Conservation (phyloP, 441 rosid genomes). For the Capsella rubella region DNA sequence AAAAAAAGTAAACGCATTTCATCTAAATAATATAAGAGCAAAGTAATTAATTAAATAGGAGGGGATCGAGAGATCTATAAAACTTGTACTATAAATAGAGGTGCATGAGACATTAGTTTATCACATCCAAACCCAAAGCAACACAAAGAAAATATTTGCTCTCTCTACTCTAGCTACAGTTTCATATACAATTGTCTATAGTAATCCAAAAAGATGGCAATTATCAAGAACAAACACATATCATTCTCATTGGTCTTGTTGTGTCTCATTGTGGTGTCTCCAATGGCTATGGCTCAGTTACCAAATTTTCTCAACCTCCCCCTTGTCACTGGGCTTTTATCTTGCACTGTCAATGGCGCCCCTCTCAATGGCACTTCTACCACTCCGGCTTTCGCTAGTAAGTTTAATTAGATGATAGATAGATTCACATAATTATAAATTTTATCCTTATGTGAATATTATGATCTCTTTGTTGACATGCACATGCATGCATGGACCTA, state of each 20-base stretch:
- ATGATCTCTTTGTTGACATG: not conserved
- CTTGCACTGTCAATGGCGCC: constrained; percentile 35
- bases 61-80: not conserved
- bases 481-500: not conserved
- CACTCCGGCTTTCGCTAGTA: constrained; percentile 37
- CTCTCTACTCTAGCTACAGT: not conserved
- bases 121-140: constrained; percentile 37
- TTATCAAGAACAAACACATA: constrained; percentile 39
- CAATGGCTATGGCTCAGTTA: constrained; percentile 40
- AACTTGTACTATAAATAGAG: constrained; percentile 43
- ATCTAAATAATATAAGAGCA: not conserved
- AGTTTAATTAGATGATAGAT: not conserved
- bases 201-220: constrained; percentile 23
- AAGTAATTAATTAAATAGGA: not conserved
- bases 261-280: constrained; percentile 31
- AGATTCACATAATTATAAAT: not conserved
- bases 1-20: constrained; percentile 8
- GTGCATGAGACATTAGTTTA: constrained; percentile 24
- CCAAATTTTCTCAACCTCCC: not conserved
- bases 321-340: constrained; percentile 16
- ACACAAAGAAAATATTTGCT: not conserved
- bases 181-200: not conserved
- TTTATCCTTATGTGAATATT: not conserved
- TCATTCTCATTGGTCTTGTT: constrained; percentile 32
- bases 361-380: constrained; percentile 4